Conservation (phyloP, 495 filamentous ascomycete species). For the Cladorrhinum samala region DNA sequence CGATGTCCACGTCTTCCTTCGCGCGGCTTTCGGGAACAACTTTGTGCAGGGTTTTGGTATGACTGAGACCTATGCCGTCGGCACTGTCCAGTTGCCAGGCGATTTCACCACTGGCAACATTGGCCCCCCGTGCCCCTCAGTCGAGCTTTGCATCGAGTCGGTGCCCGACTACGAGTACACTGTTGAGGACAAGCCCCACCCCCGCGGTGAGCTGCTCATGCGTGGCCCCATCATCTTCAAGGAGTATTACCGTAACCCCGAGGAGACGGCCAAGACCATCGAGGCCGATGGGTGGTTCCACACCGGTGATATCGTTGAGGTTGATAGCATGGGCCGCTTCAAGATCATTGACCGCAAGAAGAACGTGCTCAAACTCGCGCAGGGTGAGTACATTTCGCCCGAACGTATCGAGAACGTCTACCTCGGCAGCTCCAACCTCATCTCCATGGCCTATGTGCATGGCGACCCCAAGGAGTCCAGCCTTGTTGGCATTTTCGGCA, state of each 20-base stretch:
- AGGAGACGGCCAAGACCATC: conserved; percentile 76
- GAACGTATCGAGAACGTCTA: conserved; percentile 95
- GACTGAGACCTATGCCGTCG: conserved; percentile 88
- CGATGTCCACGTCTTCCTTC: conserved; percentile 78
- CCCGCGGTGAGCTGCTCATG: conserved; percentile 84
- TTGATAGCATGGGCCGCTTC: conserved; percentile 83
- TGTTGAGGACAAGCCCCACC: conserved; percentile 82
- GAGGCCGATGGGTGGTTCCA: conserved; percentile 93
- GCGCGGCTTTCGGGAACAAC: conserved; percentile 70
- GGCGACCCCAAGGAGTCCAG: conserved; percentile 79
- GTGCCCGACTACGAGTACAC: conserved; percentile 96
- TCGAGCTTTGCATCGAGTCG: conserved; percentile 77
- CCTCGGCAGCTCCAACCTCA: conserved; percentile 67
- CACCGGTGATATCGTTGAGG: conserved; percentile 80
- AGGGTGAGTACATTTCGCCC: conserved; percentile 97
- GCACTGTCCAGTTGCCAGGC: conserved; percentile 56
- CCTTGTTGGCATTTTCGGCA: conserved; percentile 81
- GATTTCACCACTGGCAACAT: conserved; percentile 80
- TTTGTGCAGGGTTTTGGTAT: conserved; percentile 90
- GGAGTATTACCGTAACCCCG: conserved; percentile 83
- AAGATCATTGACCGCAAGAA: conserved; percentile 93
- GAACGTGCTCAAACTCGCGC: conserved; percentile 95
- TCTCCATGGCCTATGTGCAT: conserved; percentile 82
- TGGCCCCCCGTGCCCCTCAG: conserved; percentile 57
- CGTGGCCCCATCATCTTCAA: conserved; percentile 71